Evolutionary conservation across 345 rosid species (phyloP), one percentile per base, ranked within the genome.

Genomic region (Eucalyptus caleyi): DNA sequence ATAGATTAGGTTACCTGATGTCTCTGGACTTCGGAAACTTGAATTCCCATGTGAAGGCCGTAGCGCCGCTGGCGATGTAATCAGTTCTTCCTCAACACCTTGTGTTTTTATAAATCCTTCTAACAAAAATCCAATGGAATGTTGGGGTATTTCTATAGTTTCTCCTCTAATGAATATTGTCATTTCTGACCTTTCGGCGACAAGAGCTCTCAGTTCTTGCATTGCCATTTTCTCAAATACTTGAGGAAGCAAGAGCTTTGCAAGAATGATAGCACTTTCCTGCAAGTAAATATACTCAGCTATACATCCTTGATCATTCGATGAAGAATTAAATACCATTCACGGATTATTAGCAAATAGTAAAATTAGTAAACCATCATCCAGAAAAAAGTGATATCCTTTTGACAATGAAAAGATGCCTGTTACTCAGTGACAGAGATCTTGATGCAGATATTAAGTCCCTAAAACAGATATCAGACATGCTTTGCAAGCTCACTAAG

Each of bases 261-360:
- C 93, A 89, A 98, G 96, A 85, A 92, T 77, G 80, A 96, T 93
- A n/a, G 98, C 95, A 92, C 98, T 97, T 95, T 98, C 99, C 99
- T 98, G 94, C 87, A 89, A 92, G 69, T 51, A 67, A 50, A 69
- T 88, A 62, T n/a, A 47, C 47, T 50, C 34, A 87, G 50, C 56
- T 65, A 59, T 26, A 87, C 51, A 87, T 49, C 34, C 83, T 37
- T 77, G 45, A 21, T 77, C 83, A 37, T 37, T 37, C 15, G 3
- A 77, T 37, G 83, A 77, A 37, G 26, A 77, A 37, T 37, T 37
- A 77, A 21, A 77, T 21, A 21, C 45, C 8, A 77, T 77, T 37
- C 83, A 11, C 7, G 47, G 45, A 77, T 77, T 37, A 77, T 37
- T 37, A 37, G 26, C 45, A 72, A 19, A 72, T 37, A 19, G 15